A percentile compares a stretch with the other conserved stretches of the same genome.
phyloP scores from a whole-genome alignment of 73 alveolate genomes.

The Tetrahymena elliotti region DNA sequence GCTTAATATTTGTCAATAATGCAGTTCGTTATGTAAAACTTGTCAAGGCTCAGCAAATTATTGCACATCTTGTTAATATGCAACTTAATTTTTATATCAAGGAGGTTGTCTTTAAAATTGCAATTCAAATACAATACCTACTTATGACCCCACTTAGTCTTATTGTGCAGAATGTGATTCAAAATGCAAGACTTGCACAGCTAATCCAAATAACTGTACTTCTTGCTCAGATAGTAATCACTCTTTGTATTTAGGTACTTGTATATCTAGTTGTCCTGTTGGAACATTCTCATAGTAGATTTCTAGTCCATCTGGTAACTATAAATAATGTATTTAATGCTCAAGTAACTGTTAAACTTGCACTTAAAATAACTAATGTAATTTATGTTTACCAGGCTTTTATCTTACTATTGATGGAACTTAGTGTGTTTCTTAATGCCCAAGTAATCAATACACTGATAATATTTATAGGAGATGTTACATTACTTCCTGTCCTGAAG shows the following conservation, averaged over 20 bases:
- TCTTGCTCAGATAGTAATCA: background rate
- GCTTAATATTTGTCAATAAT: background rate
- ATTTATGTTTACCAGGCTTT: background rate
- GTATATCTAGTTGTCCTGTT: background rate
- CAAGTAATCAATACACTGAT: background rate
- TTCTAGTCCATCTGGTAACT: background rate
- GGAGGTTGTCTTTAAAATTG: background rate
- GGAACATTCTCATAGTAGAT: background rate
- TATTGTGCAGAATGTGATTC: background rate
- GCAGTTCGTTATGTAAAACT: background rate
- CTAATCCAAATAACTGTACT: background rate
- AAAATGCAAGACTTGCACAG: background rate
- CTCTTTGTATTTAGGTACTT: background rate
- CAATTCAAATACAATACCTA: background rate
- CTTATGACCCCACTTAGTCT: background rate
- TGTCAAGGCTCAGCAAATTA: background rate
- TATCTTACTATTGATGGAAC: background rate
- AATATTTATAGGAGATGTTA: background rate
- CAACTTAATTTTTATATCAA: background rate
- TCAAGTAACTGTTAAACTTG: background rate
- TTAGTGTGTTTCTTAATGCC: background rate
- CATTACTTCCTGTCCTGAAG: background rate
- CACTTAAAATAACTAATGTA: background rate
- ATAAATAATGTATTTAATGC: background rate
- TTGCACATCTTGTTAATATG: background rate